Conservation (phyloP, 225 moss, liverwort and hornwort species). For the Anthoceros angustus region DNA sequence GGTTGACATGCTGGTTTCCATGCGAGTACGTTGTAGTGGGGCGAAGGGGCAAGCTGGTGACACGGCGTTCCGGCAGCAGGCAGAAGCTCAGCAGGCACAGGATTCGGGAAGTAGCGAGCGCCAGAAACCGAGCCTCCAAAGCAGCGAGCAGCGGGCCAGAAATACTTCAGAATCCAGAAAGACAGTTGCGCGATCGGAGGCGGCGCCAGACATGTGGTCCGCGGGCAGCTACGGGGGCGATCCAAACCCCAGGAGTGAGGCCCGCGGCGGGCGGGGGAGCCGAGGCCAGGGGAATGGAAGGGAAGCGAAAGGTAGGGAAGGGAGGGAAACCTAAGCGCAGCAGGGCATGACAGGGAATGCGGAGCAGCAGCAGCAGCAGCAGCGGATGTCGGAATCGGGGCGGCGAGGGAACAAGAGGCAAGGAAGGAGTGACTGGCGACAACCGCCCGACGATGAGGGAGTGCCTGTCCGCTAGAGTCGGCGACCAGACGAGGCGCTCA, state of each 20-base stretch:
- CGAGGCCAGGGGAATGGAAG: too few species aligned
- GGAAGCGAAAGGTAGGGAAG: too few species aligned
- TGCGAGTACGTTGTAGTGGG: background rate
- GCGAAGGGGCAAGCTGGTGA: background rate
- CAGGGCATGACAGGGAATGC: background rate
- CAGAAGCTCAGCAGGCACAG: background rate
- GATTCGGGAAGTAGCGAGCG: background rate
- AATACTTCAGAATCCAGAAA: background rate
- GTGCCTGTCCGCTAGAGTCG: background rate
- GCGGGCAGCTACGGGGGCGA: background rate
- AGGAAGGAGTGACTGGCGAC: background rate
- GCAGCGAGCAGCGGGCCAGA: background rate
- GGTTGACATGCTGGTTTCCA: conserved; percentile 33
- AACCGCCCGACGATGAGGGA: background rate
- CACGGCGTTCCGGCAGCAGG: background rate
- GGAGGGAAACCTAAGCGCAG: too few species aligned
- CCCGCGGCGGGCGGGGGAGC: too few species aligned
- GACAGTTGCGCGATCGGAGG: background rate
- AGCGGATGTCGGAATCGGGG: background rate
- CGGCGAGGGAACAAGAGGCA: background rate
- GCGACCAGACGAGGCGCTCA: background rate
- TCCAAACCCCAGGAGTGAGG: background rate
- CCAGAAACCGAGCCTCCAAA: conserved; percentile 1
- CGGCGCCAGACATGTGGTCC: conserved; percentile 4
- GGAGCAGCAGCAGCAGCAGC: background rate